Evolutionary conservation across 192 early-diverging fungal species (phyloP).

Genomic region (Linderina pennispora): DNA sequence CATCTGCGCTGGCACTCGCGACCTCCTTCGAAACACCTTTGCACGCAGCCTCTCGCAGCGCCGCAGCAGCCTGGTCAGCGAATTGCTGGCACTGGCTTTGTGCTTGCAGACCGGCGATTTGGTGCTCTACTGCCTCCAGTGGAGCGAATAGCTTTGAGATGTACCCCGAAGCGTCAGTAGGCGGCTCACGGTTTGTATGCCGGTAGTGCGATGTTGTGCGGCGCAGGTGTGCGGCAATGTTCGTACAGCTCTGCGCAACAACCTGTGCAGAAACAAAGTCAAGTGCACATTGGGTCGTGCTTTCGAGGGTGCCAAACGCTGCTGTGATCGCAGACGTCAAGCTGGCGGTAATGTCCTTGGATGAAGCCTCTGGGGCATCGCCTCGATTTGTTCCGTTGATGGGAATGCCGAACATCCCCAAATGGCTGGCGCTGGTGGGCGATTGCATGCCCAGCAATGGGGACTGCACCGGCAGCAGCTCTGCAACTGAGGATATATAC

Average conservation of each 20-base stretch:
- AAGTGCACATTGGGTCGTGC: background rate
- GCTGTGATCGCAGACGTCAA: conserved; percentile 6
- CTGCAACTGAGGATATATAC: too few relatives aligned
- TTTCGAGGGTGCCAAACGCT: conserved; percentile 9
- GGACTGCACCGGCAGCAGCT: too few relatives aligned
- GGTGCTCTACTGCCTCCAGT: conserved; percentile 7
- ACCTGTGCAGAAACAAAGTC: conserved; percentile 6
- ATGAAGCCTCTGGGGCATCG: too few relatives aligned
- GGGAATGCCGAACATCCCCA: too few relatives aligned
- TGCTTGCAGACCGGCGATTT: background rate
- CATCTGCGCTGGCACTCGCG: conserved; percentile 14
- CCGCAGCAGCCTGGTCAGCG: background rate
- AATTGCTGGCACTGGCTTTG: background rate
- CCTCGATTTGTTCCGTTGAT: too few relatives aligned
- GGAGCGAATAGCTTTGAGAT: conserved; percentile 12
- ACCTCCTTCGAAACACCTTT: conserved; percentile 18
- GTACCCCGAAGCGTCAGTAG: conserved; percentile 18
- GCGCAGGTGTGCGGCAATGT: conserved; percentile 28
- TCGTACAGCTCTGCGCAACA: conserved; percentile 10
- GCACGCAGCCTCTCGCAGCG: conserved; percentile 10
- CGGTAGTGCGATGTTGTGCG: conserved; percentile 40
- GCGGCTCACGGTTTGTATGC: conserved; percentile 31
- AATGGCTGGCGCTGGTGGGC: too few relatives aligned
- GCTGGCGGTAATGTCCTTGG: too few relatives aligned
- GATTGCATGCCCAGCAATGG: too few relatives aligned